Conservation (phyloP, 345 rosid genomes). For the Raphanus sativus region DNA sequence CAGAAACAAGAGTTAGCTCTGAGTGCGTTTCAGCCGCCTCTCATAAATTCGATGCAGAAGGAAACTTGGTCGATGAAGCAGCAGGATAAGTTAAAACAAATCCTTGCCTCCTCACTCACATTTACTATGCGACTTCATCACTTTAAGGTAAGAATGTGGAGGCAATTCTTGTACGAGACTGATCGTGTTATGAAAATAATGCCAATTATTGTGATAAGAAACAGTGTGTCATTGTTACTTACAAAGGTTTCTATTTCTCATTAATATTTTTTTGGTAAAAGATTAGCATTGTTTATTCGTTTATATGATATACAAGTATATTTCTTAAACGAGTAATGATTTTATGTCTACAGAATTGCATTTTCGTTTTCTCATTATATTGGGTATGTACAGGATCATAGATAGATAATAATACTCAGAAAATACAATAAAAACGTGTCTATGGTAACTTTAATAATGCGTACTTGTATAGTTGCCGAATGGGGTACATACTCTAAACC, state of each 20-base stretch:
- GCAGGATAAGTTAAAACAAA: constrained; percentile 53
- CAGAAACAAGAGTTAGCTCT: no score
- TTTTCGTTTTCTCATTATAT: no score
- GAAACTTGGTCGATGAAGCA: no score
- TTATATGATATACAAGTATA: neutral
- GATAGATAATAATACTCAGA: no score
- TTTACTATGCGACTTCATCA: constrained; percentile 53
- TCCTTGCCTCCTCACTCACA: constrained; percentile 57
- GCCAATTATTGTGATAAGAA: constrained; percentile 2
- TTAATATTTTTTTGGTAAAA: no score
- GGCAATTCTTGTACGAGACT: neutral
- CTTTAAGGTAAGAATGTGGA: constrained; percentile 32
- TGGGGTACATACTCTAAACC: neutral
- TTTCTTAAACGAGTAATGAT: neutral
- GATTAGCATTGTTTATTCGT: no score
- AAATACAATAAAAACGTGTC: no score
- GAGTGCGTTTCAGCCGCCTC: no score
- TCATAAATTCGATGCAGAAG: constrained; percentile 5
- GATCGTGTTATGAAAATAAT: constrained; percentile 12
- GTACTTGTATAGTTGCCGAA: neutral
- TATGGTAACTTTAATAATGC: neutral
- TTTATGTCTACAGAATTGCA: no score
- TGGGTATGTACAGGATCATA: no score
- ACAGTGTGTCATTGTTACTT: neutral
- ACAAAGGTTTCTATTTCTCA: neutral